Evolutionary conservation across 495 filamentous ascomycete genomes (phyloP).

Genomic region (Penicillium goetzii): DNA sequence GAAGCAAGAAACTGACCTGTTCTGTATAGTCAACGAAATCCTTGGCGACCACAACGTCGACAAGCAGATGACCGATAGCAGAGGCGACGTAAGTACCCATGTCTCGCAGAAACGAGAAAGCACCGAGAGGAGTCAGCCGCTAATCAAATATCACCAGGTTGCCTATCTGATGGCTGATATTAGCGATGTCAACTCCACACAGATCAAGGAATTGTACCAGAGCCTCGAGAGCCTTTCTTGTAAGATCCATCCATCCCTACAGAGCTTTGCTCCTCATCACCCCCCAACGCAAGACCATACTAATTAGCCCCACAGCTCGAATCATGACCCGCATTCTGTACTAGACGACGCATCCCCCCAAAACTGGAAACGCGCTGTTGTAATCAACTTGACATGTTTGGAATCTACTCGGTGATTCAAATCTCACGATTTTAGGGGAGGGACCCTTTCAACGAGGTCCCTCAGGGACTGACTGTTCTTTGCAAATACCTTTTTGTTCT

Average conservation of each 20-base stretch:
- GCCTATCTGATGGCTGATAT: conserved; percentile 99
- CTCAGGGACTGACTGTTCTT: conserved; percentile 6
- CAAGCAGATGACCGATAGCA: conserved; percentile 95
- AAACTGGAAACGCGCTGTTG: conserved; percentile 11
- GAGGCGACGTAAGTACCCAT: conserved; percentile 70
- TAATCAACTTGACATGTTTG: conserved; percentile 35
- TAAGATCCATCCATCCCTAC: conserved; percentile 50
- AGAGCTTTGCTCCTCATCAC: conserved; percentile 10
- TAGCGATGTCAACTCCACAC: conserved; percentile 73
- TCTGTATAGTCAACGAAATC: conserved; percentile 79
- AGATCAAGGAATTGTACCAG: conserved; percentile 85
- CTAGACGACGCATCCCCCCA: conserved; percentile 42
- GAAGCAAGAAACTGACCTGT: conserved; percentile 9
- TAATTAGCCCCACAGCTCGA: conserved; percentile 56
- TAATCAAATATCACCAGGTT: conserved; percentile 51
- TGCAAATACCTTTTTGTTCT: neutral
- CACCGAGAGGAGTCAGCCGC: neutral
- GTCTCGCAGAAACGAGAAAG: neutral
- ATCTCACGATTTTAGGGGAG: conserved; percentile 13
- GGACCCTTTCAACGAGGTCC: conserved; percentile 32
- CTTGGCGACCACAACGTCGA: conserved; percentile 95
- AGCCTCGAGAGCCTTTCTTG: conserved; percentile 79
- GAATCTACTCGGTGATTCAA: conserved; percentile 1
- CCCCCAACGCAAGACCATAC: neutral
- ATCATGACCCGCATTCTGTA: conserved; percentile 90